These are phyloP conservation scores for Asparagopsis taxiformis DNA, from an alignment of 31 red algal species.

Conservation along the genomic window DNA sequence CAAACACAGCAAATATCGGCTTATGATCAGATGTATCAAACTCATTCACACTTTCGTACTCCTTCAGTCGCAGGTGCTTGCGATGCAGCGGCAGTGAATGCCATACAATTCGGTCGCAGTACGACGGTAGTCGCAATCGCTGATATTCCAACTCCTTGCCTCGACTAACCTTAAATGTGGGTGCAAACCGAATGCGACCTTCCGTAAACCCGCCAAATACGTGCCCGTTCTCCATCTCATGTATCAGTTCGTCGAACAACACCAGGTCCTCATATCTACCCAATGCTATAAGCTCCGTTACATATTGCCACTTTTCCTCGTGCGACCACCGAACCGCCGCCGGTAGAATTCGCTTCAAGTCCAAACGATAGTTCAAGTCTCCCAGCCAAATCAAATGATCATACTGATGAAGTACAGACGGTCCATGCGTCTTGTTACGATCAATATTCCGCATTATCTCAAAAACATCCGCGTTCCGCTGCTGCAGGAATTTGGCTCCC, in stretches of 20 bases:
- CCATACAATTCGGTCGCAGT: slow-evolving; percentile 72
- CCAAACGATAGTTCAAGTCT: slow-evolving; percentile 66
- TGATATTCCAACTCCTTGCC: slow-evolving; percentile 23
- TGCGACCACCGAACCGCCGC: slow-evolving; percentile 42
- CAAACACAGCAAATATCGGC: slow-evolving; percentile 54
- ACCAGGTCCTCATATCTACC: slow-evolving; percentile 20
- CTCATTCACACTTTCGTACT: slow-evolving; percentile 22
- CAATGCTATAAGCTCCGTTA: slow-evolving; percentile 7
- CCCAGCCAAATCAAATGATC: slow-evolving; percentile 62
- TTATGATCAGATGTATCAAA: slow-evolving; percentile 65
- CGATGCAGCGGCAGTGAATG: slow-evolving; percentile 54
- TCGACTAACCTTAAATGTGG: slow-evolving; percentile 63
- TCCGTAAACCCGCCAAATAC: slow-evolving; percentile 61
- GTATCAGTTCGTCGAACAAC: slow-evolving; percentile 45
- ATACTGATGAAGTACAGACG: slow-evolving; percentile 46
- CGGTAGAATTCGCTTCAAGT: slow-evolving; percentile 44
- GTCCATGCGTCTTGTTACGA: slow-evolving; percentile 8
- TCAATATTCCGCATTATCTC: slow-evolving; percentile 65
- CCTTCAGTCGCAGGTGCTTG: slow-evolving; percentile 23
- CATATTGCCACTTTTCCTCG: slow-evolving; percentile 33
- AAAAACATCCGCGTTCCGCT: slow-evolving; percentile 40
- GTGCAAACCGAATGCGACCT: slow-evolving; percentile 35
- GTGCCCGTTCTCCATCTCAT: slow-evolving; percentile 33
- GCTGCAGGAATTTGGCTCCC: slow-evolving; percentile 51
- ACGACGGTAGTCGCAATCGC: slow-evolving; percentile 35